Conservation (phyloP, 192 early-diverging fungal species). For the Chytriomyces sp. region DNA sequence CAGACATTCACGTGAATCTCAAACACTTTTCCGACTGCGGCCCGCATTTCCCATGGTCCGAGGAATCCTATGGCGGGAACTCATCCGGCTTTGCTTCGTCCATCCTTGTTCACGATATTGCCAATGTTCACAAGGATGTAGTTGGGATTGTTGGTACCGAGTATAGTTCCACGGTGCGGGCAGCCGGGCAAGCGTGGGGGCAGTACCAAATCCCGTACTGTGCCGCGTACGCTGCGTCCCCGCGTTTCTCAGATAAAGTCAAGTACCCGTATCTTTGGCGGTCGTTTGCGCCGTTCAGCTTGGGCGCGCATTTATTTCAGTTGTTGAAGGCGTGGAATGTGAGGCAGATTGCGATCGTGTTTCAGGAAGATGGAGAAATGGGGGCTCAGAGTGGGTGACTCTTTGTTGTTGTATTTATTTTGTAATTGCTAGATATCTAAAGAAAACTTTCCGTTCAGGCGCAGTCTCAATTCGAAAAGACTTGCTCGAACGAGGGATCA, state of each 20-base stretch:
- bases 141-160: not conserved
- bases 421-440: too few relatives aligned
- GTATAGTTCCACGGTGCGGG: slow-evolving; percentile 1
- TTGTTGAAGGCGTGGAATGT: slow-evolving; percentile 1
- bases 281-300: not conserved
- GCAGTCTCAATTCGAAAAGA: too few relatives aligned
- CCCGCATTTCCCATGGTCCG: not conserved
- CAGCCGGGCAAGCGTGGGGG: not conserved
- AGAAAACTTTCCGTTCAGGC: too few relatives aligned
- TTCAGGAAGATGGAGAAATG: not conserved
- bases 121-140: not conserved
- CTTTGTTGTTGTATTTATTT: not conserved
- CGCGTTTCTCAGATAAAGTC: not conserved
- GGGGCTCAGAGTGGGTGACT: not conserved
- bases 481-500: too few relatives aligned
- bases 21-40: slow-evolving; percentile 1
- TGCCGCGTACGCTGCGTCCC: not conserved
- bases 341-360: not conserved
- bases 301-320: not conserved
- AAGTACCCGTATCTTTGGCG: slow-evolving; percentile 7
- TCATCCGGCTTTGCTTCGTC: not conserved
- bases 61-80: not conserved
- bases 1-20: not conserved
- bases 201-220: slow-evolving; percentile 3
- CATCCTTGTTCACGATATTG: not conserved